Evolutionary conservation across 331 rosid species (phyloP).

Genomic region (Arachis monticola): DNA sequence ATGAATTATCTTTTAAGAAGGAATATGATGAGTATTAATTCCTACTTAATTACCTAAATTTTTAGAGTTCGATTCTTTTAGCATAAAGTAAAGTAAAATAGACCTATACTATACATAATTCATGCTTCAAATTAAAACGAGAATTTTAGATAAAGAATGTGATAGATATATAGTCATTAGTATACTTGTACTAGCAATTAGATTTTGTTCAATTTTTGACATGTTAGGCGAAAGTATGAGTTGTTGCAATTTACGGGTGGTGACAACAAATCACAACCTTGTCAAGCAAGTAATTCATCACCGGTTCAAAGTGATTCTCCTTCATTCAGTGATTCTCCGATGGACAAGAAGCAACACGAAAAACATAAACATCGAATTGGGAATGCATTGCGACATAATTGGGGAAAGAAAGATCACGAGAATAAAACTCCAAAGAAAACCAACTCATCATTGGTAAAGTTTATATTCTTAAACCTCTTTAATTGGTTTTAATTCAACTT

Average conservation of each 20-base stretch:
- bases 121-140: too few species aligned
- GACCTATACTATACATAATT: too few species aligned
- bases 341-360: conserved; percentile 59
- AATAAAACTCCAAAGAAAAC: conserved; percentile 62
- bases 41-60: too few species aligned
- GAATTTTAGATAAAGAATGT: not conserved
- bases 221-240: conserved; percentile 85
- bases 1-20: too few species aligned
- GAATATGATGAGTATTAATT: too few species aligned
- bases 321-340: conserved; percentile 31
- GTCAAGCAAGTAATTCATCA: conserved; percentile 50
- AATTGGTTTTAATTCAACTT: not conserved
- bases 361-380: conserved; percentile 47
- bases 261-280: conserved; percentile 46
- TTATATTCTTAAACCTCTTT: conserved; percentile 9
- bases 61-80: too few species aligned
- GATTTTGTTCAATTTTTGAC: conserved; percentile 1
- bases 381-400: conserved; percentile 69
- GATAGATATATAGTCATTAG: not conserved
- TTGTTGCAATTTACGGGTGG: conserved; percentile 51
- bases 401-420: conserved; percentile 80
- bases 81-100: too few species aligned
- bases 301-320: conserved; percentile 43
- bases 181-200: too few species aligned
- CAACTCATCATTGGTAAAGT: conserved; percentile 66